phyloP scores from a whole-genome alignment of 192 early-diverging fungal genomes.

The Allomyces macrogynus region DNA sequence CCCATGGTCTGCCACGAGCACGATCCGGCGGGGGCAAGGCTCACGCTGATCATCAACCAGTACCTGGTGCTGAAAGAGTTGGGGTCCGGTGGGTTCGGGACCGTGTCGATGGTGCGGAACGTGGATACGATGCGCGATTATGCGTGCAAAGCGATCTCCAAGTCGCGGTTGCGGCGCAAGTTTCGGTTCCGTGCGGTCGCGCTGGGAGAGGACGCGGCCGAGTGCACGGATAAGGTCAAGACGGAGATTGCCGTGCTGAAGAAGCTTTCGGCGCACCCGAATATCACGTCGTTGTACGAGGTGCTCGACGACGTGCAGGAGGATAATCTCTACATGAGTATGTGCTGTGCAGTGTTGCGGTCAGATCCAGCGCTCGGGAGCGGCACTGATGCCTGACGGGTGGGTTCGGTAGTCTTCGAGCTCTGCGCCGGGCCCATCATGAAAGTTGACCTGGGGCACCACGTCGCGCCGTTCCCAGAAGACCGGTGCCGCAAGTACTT shows the following conservation, averaged over 20 bases:
- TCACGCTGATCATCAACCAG: constrained; percentile 21
- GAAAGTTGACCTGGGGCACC: constrained; percentile 17
- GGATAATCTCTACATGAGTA: constrained; percentile 41
- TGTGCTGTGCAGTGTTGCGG: neutral
- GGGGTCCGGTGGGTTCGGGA: constrained; percentile 29
- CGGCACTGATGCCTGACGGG: no score
- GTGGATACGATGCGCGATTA: constrained; percentile 20
- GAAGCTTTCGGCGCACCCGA: constrained; percentile 34
- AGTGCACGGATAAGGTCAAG: constrained; percentile 12
- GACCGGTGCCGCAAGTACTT: constrained; percentile 28
- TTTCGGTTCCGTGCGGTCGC: constrained; percentile 13
- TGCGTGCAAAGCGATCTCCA: constrained; percentile 40
- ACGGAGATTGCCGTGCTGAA: constrained; percentile 38
- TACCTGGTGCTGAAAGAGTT: constrained; percentile 30
- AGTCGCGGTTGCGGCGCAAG: constrained; percentile 25
- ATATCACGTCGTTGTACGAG: constrained; percentile 34
- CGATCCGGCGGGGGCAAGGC: neutral
- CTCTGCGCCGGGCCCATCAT: constrained; percentile 37
- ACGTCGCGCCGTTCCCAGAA: constrained; percentile 22
- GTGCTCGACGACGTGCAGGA: constrained; percentile 35
- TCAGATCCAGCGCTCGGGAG: no score
- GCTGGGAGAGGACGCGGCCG: constrained; percentile 1
- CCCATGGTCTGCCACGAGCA: neutral
- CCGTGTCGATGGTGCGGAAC: constrained; percentile 21
- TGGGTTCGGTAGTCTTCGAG: constrained; percentile 29